These are phyloP conservation scores for Cladosporium sp. DNA, from an alignment of 2,329 filamentous ascomycete genomes.

Conservation along the genomic window DNA sequence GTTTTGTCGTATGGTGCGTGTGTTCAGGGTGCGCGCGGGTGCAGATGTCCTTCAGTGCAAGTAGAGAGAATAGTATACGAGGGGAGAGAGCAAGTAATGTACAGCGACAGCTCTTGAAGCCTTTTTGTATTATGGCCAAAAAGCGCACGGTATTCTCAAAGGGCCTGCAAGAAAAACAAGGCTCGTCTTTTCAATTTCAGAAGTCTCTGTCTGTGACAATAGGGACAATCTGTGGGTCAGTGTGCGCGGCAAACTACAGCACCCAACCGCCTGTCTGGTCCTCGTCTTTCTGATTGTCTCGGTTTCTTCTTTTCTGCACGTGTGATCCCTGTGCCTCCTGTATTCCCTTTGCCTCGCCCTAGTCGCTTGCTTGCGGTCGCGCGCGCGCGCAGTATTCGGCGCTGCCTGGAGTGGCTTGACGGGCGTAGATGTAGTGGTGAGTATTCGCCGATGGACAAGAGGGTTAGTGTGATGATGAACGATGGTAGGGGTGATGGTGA, in stretches of 20 bases:
- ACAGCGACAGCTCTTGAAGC: slow-evolving; percentile 12
- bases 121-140: slow-evolving; percentile 10
- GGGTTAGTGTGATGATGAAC: background rate
- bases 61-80: slow-evolving; percentile 12
- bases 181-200: slow-evolving; percentile 14
- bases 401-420: too few species aligned
- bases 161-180: slow-evolving; percentile 12
- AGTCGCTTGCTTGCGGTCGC: slow-evolving; percentile 5
- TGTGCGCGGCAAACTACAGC: slow-evolving; percentile 8
- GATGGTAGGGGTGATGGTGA: background rate
- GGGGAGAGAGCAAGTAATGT: slow-evolving; percentile 12
- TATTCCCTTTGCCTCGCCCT: slow-evolving; percentile 8
- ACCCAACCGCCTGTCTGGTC: slow-evolving; percentile 1
- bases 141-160: slow-evolving; percentile 14
- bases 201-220: slow-evolving; percentile 15
- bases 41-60: slow-evolving; percentile 12
- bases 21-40: slow-evolving; percentile 6
- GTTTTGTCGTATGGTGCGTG: slow-evolving; percentile 1
- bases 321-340: slow-evolving; percentile 7
- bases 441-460: background rate
- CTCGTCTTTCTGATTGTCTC: slow-evolving; percentile 2
- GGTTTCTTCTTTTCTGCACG: slow-evolving; percentile 7
- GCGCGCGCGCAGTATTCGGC: background rate
- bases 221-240: slow-evolving; percentile 14
- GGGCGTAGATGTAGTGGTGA: background rate